Base-by-base conservation (phyloP, 306 rosid species). In the Macrotyloma uniflorum region DNA sequence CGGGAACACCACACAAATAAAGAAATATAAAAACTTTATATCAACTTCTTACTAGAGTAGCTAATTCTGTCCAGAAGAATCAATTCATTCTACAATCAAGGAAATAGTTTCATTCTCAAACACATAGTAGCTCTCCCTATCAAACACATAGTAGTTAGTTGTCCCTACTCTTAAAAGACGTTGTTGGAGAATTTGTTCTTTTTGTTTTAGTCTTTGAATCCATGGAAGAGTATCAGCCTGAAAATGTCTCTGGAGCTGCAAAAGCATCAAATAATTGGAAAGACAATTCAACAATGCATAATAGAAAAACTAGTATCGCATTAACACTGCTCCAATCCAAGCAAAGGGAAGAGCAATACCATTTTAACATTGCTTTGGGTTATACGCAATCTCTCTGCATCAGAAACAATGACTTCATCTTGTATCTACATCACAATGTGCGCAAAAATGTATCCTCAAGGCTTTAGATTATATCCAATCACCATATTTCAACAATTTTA, bases 161-260 rank as follows among this genome's bases (percentile, higher is more conserved):
- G 61, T 46, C 43, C 94, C 8, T 74, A 93, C 99, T 90, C 93
- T 86, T 80, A 96, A 84, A 59, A 96, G 93, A 26, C 92, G 96
- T 78, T 93, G 88, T 84, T 96, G 97, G 47, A 96, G 99, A 83
- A 84, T 89, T 87, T 96, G 93, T 83, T 96, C 96, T 75, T 93
- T 91, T 80, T 95, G 98, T 82, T 86, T 91, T 91, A 95, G 81
- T 79, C 98, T 89, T 85, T 93, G 92, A 18, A 93, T 87, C 86
- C 93, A 67, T 15, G 99, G 97, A 79, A 90, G 91, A 53, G 99
- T 90, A 71, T 91, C 99, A 51, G 94, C 97, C 86, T 93, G 94
- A 88, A 93, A 87, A 88, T 95, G 98, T 79, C 99, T 88, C 74
- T 91, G 99, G 79, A 93, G 98, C 99, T 95, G 91, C 85, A 85